Base-by-base conservation (phyloP, 208 protist species). In the Trypanosoma conorhini region DNA sequence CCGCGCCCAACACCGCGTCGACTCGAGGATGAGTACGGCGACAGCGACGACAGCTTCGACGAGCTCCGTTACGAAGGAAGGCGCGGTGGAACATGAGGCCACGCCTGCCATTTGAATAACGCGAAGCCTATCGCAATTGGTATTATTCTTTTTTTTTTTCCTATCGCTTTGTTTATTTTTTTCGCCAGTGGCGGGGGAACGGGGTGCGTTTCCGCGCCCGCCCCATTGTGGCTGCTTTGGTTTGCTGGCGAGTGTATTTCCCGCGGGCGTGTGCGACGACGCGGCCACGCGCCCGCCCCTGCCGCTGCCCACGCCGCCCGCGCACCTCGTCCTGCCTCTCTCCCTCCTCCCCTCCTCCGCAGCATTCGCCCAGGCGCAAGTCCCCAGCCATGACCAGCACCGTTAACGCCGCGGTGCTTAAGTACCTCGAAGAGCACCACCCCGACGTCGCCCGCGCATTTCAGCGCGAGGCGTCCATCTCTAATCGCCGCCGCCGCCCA, bases 401-500 rank as follows among this genome's bases (percentile, higher is more conserved):
- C 26, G 73, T 91, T 44, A 79, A 92, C 54, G 26, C 75, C 42
- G 72, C 84, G 12, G 74, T 92, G 28, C 46, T 70, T 10, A 70
- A 84, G 26, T 92, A 92, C 74, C 79, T 92, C 42, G 26, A 77
- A 42, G 70, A 76, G 12, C 59, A 62, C 35, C 67, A 88, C 63
- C 81, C 83, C 17, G 51, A 57, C 2, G 81, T 80, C 1, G 81
- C 83, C 17, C 67, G 62, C 13, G 69, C 72, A 15, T 77, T 92
- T 59, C 67, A 71, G 46, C 74, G 74, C n/a, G 59, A 71, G 4
- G 62, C 21, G 15, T 31, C 56, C 28, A 61, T 64, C 0, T 38
- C 56, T 46, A 69, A 64, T n/a, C n/a, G n/a, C 35, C 26, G 12
- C 28, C 74, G 74, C 61, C 62, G 52, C 9, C 22, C 48, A 19